Conservation (phyloP, 83 land plant genomes). For the Isoetes engelmannii region DNA sequence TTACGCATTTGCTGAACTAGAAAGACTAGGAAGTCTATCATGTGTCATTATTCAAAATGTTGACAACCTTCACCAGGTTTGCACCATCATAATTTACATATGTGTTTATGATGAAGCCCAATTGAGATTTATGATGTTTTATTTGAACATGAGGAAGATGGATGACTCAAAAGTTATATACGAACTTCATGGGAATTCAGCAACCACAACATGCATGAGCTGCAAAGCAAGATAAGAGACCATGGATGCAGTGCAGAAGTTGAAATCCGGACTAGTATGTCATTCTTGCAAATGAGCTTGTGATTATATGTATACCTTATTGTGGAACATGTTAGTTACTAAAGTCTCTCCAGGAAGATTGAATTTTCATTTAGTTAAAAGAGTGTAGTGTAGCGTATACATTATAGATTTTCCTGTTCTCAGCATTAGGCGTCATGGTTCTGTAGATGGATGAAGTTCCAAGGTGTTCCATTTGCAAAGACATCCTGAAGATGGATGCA, state of each 20-base stretch:
- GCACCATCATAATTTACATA: background rate
- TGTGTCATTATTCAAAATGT: conserved; percentile 34
- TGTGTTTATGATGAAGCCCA: background rate
- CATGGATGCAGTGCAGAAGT: background rate
- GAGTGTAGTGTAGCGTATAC: too few species aligned
- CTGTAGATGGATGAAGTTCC: conserved; percentile 19
- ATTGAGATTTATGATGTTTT: background rate
- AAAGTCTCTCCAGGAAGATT: too few species aligned
- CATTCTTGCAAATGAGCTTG: too few species aligned
- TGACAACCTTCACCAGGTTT: conserved; percentile 37
- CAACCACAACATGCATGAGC: conserved; percentile 21
- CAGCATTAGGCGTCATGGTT: background rate
- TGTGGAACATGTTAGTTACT: too few species aligned
- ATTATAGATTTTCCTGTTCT: too few species aligned
- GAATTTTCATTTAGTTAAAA: too few species aligned
- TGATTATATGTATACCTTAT: too few species aligned
- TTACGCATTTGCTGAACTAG: conserved; percentile 29
- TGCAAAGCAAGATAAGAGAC: conserved; percentile 13
- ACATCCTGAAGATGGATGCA: conserved; percentile 27
- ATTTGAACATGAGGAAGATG: conserved; percentile 6
- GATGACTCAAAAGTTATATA: conserved; percentile 22
- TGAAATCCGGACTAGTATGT: too few species aligned
- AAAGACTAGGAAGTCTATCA: conserved; percentile 17
- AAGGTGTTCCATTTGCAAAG: conserved; percentile 20
- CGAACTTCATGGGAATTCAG: conserved; percentile 31